Percentiles rank a stretch among this genome's conserved stretches.
Conservation (phyloP, 139 green algal species). For the Chlamydomonas sphaeroides region DNA sequence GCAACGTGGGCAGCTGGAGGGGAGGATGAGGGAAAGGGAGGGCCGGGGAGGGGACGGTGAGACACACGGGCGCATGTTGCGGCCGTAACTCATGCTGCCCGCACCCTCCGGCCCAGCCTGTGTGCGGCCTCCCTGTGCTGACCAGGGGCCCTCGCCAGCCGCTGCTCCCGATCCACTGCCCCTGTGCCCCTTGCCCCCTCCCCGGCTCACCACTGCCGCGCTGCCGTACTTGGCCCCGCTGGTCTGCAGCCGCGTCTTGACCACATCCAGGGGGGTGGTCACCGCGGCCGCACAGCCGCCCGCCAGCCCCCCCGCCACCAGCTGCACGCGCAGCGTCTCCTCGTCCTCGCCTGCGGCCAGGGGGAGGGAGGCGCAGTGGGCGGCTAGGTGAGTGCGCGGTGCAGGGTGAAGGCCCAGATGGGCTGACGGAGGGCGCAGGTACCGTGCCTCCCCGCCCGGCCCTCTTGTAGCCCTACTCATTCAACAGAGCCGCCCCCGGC, state of each 20-base stretch:
- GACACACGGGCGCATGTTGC: too few relatives aligned
- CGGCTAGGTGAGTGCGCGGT: background rate
- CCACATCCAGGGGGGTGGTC: slow-evolving; percentile 90
- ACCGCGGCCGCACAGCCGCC: slow-evolving; percentile 76
- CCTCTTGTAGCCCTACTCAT: too few relatives aligned
- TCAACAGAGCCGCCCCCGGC: too few relatives aligned
- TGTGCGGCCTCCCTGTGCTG: too few relatives aligned
- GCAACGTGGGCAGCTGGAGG: slow-evolving; percentile 71
- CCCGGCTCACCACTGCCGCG: slow-evolving; percentile 6
- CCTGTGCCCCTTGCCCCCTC: background rate
- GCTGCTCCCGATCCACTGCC: background rate
- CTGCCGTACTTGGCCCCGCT: slow-evolving; percentile 46
- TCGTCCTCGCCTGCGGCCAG: slow-evolving; percentile 45
- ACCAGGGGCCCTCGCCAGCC: too few relatives aligned
- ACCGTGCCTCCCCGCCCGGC: too few relatives aligned
- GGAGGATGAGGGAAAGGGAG: background rate
- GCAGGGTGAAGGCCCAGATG: background rate
- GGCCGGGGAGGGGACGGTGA: too few relatives aligned
- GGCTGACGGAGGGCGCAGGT: background rate
- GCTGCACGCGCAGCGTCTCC: slow-evolving; percentile 66
- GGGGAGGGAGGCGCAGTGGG: background rate
- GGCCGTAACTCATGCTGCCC: too few relatives aligned
- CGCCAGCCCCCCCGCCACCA: slow-evolving; percentile 79
- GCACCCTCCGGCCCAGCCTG: too few relatives aligned
- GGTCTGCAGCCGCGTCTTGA: slow-evolving; percentile 94